Conservation (phyloP, 257 asterid species). For the Capsicum pubescens region DNA sequence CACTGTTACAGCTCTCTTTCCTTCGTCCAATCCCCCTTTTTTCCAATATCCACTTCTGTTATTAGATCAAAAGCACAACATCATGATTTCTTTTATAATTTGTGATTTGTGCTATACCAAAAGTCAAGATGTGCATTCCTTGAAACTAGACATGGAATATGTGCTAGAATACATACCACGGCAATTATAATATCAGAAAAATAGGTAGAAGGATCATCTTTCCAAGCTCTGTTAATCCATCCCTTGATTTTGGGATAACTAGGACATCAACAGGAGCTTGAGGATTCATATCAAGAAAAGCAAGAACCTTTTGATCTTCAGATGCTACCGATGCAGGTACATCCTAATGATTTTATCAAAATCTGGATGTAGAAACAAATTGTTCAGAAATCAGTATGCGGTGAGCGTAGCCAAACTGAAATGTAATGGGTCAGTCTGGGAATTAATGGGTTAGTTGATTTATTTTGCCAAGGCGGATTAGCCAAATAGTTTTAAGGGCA, state of each 20-base stretch:
- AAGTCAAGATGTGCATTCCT: not conserved
- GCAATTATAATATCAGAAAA: not conserved
- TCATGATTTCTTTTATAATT: not conserved
- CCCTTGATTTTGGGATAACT: slow-evolving; percentile 82
- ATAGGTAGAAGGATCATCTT: slow-evolving; percentile 49
- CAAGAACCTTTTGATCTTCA: slow-evolving; percentile 90
- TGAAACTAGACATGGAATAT: not conserved
- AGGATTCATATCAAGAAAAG: slow-evolving; percentile 86
- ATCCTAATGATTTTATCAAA: slow-evolving; percentile 88
- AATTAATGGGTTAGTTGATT: too few relatives aligned
- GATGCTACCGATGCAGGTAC: slow-evolving; percentile 79
- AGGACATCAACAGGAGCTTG: slow-evolving; percentile 97
- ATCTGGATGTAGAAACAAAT: slow-evolving; percentile 47
- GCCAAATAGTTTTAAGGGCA: too few relatives aligned
- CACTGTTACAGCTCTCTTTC: too few relatives aligned
- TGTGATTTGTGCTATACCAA: not conserved
- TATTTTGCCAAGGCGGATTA: too few relatives aligned
- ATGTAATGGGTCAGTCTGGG: too few relatives aligned
- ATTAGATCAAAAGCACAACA: not conserved
- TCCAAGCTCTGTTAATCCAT: slow-evolving; percentile 84
- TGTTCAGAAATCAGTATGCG: not conserved
- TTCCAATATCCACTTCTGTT: not conserved
- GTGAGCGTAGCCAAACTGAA: not conserved
- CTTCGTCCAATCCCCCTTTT: too few relatives aligned
- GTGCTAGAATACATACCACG: slow-evolving; percentile 9